Evolutionary conservation across 306 rosid genomes (phyloP), one percentile per base, ranked within the genome.

Genomic region (Chamaecrista fasciculata): DNA sequence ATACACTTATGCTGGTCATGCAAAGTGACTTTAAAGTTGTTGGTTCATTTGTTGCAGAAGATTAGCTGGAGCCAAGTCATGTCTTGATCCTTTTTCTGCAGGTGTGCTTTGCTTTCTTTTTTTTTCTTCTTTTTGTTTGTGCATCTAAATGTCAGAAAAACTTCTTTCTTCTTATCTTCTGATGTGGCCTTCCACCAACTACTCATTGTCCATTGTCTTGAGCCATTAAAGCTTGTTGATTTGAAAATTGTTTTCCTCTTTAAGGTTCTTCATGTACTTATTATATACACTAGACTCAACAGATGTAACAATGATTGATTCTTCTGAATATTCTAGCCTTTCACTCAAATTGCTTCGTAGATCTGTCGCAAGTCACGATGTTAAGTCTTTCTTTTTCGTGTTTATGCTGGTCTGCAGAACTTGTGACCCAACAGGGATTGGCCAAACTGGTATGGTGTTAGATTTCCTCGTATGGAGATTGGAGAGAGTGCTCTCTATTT

Each of bases 401-500:
- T 70, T 53, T 62, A n/a, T n/a, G 33, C 43, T 44, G 36, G 36
- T 34, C 23, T 55, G 55, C 72, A 70, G 76, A 63, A 55, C 64
- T 57, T 43, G 62, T 56, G 70, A 36, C 56, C 62, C 36, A 43
- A 66, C 55, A 31, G 56, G 68, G 67, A 69, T 46, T 62, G 57
- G 59, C 73, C 11, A 40, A 71, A 77, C 16, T 11, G 15, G 26
- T 44, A 18, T 19, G 65, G 46, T 25, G 46, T 8, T 59, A 59
- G 26, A 59, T 18, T 59, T 33, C 34, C 65, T 33, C 24, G 46
- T 18, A 18, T 46, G 74, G 65, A 46, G 73, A 68, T 71, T 69
- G 72, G 39, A 71, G 65, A 46, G 73, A 68, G 73, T 69, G 72
- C 78, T 82, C 55, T 66, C 55, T 76, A 19, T 59, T 67, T 57